Conservation (phyloP, 495 filamentous ascomycete genomes). For the Aspergillus bridgeri region DNA sequence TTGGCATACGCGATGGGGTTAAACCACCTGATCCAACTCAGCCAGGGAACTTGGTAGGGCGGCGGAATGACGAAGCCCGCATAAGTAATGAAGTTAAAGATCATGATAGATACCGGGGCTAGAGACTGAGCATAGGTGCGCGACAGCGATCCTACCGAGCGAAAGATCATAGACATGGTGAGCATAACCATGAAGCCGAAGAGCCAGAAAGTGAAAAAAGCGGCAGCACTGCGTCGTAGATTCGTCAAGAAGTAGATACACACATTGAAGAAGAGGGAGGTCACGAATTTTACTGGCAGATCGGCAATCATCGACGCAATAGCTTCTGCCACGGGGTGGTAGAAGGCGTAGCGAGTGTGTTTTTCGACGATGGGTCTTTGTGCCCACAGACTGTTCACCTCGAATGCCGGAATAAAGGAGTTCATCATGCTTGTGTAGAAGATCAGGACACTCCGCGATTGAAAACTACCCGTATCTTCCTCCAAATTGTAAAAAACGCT, state of each 20-base stretch:
- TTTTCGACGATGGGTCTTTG: background rate
- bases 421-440: too few relatives aligned
- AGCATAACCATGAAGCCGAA: constrained; percentile 42
- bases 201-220: constrained; percentile 53
- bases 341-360: background rate
- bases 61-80: constrained; percentile 31
- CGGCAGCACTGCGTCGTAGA: constrained; percentile 25
- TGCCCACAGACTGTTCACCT: too few relatives aligned
- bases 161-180: constrained; percentile 45
- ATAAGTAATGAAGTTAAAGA: constrained; percentile 29
- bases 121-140: constrained; percentile 32
- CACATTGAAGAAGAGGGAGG: background rate
- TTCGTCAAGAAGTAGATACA: constrained; percentile 51
- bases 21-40: constrained; percentile 23
- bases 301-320: background rate
- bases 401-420: too few relatives aligned
- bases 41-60: constrained; percentile 30
- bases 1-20: constrained; percentile 58
- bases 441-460: too few relatives aligned
- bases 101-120: constrained; percentile 26
- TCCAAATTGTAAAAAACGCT: too few relatives aligned
- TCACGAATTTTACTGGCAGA: background rate
- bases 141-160: constrained; percentile 28
- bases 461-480: too few relatives aligned
- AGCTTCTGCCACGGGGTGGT: background rate